Evolutionary conservation across 768 basidiomycete genomes (phyloP), one percentile per base, ranked within the genome.

Genomic region (Tylopilus cervinicoccineus): DNA sequence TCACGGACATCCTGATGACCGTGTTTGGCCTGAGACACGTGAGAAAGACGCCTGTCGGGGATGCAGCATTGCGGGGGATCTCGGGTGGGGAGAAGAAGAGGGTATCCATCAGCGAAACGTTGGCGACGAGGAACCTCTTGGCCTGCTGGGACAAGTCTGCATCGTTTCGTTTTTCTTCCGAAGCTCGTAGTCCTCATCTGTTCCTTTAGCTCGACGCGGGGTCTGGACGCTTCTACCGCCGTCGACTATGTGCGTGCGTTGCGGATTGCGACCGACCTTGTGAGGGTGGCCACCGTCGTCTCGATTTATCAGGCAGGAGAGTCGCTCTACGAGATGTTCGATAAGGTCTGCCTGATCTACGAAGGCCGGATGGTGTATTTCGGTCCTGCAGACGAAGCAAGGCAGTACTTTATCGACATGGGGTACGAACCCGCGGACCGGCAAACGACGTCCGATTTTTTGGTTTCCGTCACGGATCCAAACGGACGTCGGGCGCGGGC

Each of bases 261-360:
- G 16, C 77, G 86, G 9, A 79, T 84, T 32, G 74, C 79, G 1
- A 87, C 87, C 1, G 81, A 88, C 58, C 66, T 78, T 12, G 65
- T 70, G 51, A 64, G 68, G 22, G 45, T 67, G 29, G 61, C 84
- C 3, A 90, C 85, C 1, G 79, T 93, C 46, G 86, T 91, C 19
- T 85, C 88, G 2, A 81, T 93, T 33, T 93, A 93, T 66, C 90
- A 93, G 64, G 90, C 90, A 4, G 83, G 84, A 42, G 88, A 91
- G 62, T 72, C 72, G 3, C 64, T 86, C 0, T 86, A 82, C 48
- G 52, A 75, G 34, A 72, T 77, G 53, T 93, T 87, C 56, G 82
- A 87, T 75, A 85, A 86, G 61, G 82, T 86, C 19, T 76, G 79
- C 57, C 70, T 86, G 32, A 72, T 86, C 58, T 72, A 79, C 62